Conservation (phyloP, 2,329 filamentous ascomycete genomes). For the Colletotrichum sp. region DNA sequence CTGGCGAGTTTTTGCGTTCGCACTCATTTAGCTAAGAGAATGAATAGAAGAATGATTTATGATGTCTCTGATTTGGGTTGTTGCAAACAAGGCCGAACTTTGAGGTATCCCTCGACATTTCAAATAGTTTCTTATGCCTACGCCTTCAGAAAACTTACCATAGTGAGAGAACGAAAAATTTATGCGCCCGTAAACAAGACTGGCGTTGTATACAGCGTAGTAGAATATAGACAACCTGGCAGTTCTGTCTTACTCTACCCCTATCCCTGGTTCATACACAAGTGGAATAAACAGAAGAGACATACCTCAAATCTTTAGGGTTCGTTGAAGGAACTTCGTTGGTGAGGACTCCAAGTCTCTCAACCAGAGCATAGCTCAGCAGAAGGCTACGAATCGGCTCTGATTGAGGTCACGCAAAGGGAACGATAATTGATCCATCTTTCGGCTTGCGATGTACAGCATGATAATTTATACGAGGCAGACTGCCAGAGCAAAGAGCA, state of each 20-base stretch:
- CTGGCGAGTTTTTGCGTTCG: neutral
- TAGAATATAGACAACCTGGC: neutral
- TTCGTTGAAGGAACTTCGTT: neutral
- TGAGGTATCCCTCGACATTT: too few relatives aligned
- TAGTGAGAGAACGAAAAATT: too few relatives aligned
- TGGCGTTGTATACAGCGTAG: neutral
- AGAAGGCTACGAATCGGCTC: neutral
- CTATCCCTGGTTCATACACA: neutral
- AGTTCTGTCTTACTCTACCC: neutral
- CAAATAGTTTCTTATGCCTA: too few relatives aligned
- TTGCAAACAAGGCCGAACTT: too few relatives aligned
- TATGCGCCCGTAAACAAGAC: fast-evolving
- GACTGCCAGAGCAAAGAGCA: neutral
- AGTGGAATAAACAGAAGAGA: neutral
- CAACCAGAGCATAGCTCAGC: neutral
- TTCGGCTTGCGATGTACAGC: neutral
- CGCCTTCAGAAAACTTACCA: too few relatives aligned
- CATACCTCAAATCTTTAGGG: neutral
- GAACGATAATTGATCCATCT: neutral
- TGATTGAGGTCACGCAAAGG: neutral
- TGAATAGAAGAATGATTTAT: too few relatives aligned
- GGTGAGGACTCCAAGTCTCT: neutral
- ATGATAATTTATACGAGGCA: neutral
- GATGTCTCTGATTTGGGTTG: too few relatives aligned
- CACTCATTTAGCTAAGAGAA: neutral